A percentile compares a stretch with the other conserved stretches of the same genome.
Conservation (phyloP, 2,329 filamentous ascomycete genomes). For the Simplicillium aogashimaense region DNA sequence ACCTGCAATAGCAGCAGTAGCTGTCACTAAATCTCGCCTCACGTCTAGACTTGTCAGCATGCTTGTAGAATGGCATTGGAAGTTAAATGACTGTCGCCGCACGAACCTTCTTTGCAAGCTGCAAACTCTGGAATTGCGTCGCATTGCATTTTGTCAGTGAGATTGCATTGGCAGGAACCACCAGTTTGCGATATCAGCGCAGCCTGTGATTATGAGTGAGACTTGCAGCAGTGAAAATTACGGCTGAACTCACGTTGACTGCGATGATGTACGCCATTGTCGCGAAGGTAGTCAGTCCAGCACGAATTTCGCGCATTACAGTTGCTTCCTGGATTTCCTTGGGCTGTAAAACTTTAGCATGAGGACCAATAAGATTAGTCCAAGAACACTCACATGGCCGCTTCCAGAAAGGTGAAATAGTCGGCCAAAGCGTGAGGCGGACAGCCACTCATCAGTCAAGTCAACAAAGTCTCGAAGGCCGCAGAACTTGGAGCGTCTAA, state of each 20-base stretch:
- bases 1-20: slow-evolving; percentile 71
- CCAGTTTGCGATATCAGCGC: slow-evolving; percentile 66
- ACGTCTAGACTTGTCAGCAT: slow-evolving; percentile 32
- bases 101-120: slow-evolving; percentile 36
- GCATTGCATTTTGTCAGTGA: slow-evolving; percentile 33
- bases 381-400: slow-evolving; percentile 48
- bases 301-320: slow-evolving; percentile 70
- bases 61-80: not conserved
- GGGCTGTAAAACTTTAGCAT: slow-evolving; percentile 33
- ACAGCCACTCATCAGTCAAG: slow-evolving; percentile 23
- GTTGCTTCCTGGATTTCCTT: slow-evolving; percentile 57
- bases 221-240: not conserved
- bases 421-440: slow-evolving; percentile 39
- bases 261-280: slow-evolving; percentile 83
- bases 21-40: slow-evolving; percentile 70
- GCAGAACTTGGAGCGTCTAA: slow-evolving; percentile 17
- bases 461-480: slow-evolving; percentile 25
- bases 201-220: slow-evolving; percentile 35
- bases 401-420: slow-evolving; percentile 58
- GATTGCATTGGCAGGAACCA: slow-evolving; percentile 62
- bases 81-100: not conserved
- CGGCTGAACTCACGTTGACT: slow-evolving; percentile 42
- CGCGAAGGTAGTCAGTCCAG: slow-evolving; percentile 70
- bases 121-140: slow-evolving; percentile 32
- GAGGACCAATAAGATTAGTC: not conserved